Evolutionary conservation across 2,329 filamentous ascomycete genomes (phyloP).

Genomic region (Diaporthe nobilis): DNA sequence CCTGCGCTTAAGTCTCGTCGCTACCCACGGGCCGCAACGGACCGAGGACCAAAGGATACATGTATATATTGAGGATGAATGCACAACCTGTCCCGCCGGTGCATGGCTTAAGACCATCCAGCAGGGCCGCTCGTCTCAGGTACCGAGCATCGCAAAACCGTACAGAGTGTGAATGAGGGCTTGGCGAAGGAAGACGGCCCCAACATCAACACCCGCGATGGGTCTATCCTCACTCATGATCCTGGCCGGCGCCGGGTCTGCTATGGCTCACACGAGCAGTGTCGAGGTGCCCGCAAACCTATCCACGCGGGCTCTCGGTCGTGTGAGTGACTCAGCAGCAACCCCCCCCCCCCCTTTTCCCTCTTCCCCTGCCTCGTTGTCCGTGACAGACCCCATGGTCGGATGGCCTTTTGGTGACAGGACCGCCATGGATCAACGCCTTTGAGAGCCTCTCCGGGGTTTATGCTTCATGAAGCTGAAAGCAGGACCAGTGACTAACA

Average conservation of each 20-base stretch:
- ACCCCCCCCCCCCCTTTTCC: no score
- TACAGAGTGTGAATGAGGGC: neutral
- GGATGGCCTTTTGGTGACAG: neutral
- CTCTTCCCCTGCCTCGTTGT: neutral
- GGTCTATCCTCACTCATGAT: neutral
- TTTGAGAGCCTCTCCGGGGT: neutral
- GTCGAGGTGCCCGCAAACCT: conserved; percentile 48
- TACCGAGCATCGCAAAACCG: neutral
- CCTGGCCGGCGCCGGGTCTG: conserved; percentile 18
- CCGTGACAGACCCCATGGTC: neutral
- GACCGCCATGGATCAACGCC: neutral
- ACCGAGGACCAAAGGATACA: conserved; percentile 9
- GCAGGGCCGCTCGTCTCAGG: neutral
- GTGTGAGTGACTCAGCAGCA: conserved; percentile 12
- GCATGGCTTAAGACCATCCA: neutral
- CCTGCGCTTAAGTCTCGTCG: conserved; percentile 29
- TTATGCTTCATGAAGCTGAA: no score
- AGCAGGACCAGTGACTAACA: neutral
- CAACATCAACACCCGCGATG: conserved; percentile 9
- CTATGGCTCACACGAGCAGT: conserved; percentile 30
- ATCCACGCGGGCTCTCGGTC: conserved; percentile 46
- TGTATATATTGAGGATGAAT: conserved; percentile 3
- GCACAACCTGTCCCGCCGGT: neutral
- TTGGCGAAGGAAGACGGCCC: neutral
- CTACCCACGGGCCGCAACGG: conserved; percentile 32